phyloP scores from a whole-genome alignment of 176 grass and related monocot species.

The Eleusine indica region DNA sequence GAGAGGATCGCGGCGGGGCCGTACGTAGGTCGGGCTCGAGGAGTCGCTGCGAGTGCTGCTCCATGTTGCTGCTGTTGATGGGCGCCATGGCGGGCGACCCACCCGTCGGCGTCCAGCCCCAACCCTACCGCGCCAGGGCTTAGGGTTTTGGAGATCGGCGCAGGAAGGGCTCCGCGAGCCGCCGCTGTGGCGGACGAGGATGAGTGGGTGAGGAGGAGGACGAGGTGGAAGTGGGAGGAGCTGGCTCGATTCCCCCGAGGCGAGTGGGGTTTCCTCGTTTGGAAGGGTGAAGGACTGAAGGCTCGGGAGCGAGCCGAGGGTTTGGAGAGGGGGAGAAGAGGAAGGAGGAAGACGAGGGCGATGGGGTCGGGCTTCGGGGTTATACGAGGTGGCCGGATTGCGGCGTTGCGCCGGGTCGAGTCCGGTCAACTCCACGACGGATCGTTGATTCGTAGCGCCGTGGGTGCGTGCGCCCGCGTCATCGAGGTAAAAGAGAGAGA shows the following conservation, averaged over 20 bases:
- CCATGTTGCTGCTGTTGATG: slow-evolving; percentile 82
- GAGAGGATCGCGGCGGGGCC: slow-evolving; percentile 7
- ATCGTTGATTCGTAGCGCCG: neutral
- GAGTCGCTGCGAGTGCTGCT: slow-evolving; percentile 89
- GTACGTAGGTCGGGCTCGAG: slow-evolving; percentile 47
- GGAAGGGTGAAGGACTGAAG: neutral
- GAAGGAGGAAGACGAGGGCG: neutral
- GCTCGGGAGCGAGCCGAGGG: slow-evolving; percentile 49
- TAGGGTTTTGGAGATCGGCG: slow-evolving; percentile 57
- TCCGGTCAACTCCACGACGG: neutral
- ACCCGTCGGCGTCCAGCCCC: slow-evolving; percentile 14
- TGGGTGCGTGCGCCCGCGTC: neutral
- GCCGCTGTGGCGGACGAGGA: neutral
- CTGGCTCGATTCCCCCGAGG: neutral
- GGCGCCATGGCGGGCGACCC: slow-evolving; percentile 33
- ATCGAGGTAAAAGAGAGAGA: no score
- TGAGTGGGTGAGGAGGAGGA: neutral
- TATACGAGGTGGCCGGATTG: slow-evolving; percentile 16
- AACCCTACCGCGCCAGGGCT: slow-evolving; percentile 58
- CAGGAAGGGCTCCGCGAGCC: neutral
- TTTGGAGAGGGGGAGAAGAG: neutral
- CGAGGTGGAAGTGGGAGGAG: neutral
- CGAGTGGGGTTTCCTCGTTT: neutral
- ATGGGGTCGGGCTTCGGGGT: neutral
- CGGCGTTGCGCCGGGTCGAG: neutral